phyloP scores from a whole-genome alignment of 352 stramenopile species.

The Phytophthora pluvialis region DNA sequence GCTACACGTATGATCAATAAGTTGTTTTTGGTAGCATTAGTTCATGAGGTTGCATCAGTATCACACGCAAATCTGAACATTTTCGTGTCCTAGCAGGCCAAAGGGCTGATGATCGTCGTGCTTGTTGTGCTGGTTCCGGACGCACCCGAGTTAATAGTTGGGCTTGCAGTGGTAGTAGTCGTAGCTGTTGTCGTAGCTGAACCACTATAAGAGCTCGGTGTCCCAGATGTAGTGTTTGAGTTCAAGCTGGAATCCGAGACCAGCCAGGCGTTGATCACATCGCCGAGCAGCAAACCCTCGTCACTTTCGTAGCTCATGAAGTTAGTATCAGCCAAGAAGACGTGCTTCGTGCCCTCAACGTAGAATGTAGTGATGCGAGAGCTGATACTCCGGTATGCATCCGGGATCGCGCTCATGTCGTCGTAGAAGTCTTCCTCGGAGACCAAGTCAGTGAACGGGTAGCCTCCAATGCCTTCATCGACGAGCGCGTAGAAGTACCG shows the following conservation, averaged over 20 bases:
- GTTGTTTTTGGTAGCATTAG: too few species aligned
- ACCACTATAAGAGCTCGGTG: too few species aligned
- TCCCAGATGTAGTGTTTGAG: slow-evolving; percentile 7
- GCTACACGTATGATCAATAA: too few species aligned
- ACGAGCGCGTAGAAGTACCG: slow-evolving; percentile 30
- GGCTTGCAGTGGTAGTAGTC: background rate
- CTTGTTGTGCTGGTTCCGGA: background rate
- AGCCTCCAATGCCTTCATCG: slow-evolving; percentile 34
- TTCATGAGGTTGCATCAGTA: background rate
- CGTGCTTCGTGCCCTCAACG: slow-evolving; percentile 35
- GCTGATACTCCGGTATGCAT: slow-evolving; percentile 37
- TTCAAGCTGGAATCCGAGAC: slow-evolving; percentile 37
- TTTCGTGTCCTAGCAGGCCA: background rate
- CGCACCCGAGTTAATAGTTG: background rate
- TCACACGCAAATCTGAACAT: too few species aligned
- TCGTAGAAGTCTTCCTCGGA: slow-evolving; percentile 50
- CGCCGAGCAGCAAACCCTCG: slow-evolving; percentile 29
- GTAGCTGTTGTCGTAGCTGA: background rate
- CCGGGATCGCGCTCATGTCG: slow-evolving; percentile 42
- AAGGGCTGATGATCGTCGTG: background rate
- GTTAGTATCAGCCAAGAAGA: slow-evolving; percentile 34
- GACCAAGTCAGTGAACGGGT: slow-evolving; percentile 65
- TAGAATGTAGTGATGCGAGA: slow-evolving; percentile 42
- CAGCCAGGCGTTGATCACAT: slow-evolving; percentile 41
- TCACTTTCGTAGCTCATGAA: slow-evolving; percentile 39